Evolutionary conservation across 495 filamentous ascomycete genomes (phyloP).

Genomic region (Pyrenopolyporus hunteri): DNA sequence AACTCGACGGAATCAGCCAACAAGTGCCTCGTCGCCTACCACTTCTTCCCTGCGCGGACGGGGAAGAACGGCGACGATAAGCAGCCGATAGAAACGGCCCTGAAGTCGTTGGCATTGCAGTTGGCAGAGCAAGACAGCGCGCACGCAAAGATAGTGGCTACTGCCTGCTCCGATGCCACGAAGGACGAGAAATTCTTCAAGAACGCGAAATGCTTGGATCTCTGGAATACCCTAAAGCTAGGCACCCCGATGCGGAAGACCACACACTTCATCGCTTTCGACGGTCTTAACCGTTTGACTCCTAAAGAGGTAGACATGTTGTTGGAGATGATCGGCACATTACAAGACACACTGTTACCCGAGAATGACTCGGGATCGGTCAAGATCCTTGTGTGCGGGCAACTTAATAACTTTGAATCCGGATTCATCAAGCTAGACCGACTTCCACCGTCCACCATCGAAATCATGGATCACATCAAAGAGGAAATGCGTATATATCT

Average conservation of each 20-base stretch:
- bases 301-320: neutral
- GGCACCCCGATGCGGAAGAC: slow-evolving; percentile 25
- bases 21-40: slow-evolving; percentile 27
- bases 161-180: slow-evolving; percentile 15
- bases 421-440: neutral
- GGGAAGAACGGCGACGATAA: slow-evolving; percentile 26
- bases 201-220: slow-evolving; percentile 30
- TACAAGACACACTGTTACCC: slow-evolving; percentile 16
- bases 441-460: neutral
- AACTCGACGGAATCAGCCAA: neutral
- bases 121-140: slow-evolving; percentile 37
- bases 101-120: slow-evolving; percentile 36
- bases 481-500: neutral
- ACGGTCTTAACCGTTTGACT: slow-evolving; percentile 20
- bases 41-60: slow-evolving; percentile 27
- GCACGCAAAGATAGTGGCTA: slow-evolving; percentile 27
- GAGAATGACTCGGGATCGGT: slow-evolving; percentile 5
- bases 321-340: neutral
- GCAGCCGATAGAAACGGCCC: slow-evolving; percentile 25
- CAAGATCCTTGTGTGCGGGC: neutral
- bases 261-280: slow-evolving; percentile 35
- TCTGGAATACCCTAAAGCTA: slow-evolving; percentile 35
- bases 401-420: neutral
- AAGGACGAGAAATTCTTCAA: slow-evolving; percentile 29
- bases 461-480: neutral